Percentiles rank a stretch among this genome's conserved stretches.
phyloP scores from a whole-genome alignment of 2,329 filamentous ascomycete genomes.

The Sclerotinia sclerotiorum region DNA sequence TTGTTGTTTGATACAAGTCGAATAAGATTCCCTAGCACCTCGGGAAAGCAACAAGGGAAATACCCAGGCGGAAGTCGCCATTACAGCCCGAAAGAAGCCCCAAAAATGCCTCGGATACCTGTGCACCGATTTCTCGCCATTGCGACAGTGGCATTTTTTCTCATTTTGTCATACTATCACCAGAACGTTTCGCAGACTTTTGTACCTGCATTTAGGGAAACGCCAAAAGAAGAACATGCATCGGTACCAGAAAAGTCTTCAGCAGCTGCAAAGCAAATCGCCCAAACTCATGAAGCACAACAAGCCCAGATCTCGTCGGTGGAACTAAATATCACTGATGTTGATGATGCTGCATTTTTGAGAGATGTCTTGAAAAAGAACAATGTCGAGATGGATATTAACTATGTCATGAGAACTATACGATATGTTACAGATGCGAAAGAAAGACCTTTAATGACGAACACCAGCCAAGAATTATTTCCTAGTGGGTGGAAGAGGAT shows the following conservation, averaged over 20 bases:
- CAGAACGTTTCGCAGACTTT: slow-evolving; percentile 14
- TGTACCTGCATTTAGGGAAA: slow-evolving; percentile 13
- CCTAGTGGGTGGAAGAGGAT: slow-evolving; percentile 34
- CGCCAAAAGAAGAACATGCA: slow-evolving; percentile 8
- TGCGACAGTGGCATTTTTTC: slow-evolving; percentile 13
- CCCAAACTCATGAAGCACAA: slow-evolving; percentile 7
- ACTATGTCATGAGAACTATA: slow-evolving; percentile 37
- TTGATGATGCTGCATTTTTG: slow-evolving; percentile 33
- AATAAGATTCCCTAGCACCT: not conserved
- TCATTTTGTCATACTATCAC: slow-evolving; percentile 20
- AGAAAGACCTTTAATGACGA: slow-evolving; percentile 33
- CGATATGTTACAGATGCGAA: slow-evolving; percentile 36
- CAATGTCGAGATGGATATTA: slow-evolving; percentile 35
- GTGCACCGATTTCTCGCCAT: slow-evolving; percentile 17
- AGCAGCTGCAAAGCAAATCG: slow-evolving; percentile 1
- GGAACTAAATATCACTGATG: slow-evolving; percentile 9
- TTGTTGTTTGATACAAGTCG: not conserved
- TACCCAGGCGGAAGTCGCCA: slow-evolving; percentile 1
- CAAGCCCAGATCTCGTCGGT: not conserved
- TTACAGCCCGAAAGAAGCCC: slow-evolving; percentile 1
- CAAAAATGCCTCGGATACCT: slow-evolving; percentile 20
- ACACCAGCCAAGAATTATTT: slow-evolving; percentile 35
- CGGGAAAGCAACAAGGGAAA: not conserved
- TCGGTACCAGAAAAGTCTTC: not conserved
- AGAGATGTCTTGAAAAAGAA: slow-evolving; percentile 33